Conservation (phyloP, 345 rosid species). For the Sonneratia caseolaris region DNA sequence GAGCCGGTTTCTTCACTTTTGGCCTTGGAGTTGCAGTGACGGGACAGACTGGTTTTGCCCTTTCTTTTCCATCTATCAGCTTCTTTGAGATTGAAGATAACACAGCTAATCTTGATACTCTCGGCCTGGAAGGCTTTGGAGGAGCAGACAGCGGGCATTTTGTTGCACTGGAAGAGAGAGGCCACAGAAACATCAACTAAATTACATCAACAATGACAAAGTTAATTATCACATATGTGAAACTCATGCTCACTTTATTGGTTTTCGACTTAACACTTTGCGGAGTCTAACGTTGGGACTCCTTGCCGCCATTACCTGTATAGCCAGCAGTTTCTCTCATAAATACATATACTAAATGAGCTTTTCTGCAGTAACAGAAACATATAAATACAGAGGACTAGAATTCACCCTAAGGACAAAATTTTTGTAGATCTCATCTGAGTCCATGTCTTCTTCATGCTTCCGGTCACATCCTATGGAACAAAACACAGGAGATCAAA, state of each 20-base stretch:
- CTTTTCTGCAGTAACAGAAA: background rate
- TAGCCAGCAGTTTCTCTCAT: constrained; percentile 12
- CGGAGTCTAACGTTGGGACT: constrained; percentile 75
- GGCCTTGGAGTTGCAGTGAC: constrained; percentile 32
- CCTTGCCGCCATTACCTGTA: constrained; percentile 93
- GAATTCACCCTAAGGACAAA: constrained; percentile 80
- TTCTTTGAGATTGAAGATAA: constrained; percentile 63
- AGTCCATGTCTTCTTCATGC: constrained; percentile 83
- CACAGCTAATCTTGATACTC: constrained; percentile 54
- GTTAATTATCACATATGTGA: background rate
- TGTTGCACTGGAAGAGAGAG: constrained; percentile 21
- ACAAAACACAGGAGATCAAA: background rate
- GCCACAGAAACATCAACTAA: constrained; percentile 1
- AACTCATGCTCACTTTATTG: constrained; percentile 28
- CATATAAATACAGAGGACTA: background rate
- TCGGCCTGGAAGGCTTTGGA: constrained; percentile 60
- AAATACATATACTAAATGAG: background rate
- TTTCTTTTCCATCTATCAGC: constrained; percentile 34
- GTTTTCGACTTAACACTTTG: constrained; percentile 43
- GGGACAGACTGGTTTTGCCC: constrained; percentile 19
- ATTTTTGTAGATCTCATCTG: constrained; percentile 70
- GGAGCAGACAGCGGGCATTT: constrained; percentile 85
- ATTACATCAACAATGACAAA: background rate
- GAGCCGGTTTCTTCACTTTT: constrained; percentile 28
- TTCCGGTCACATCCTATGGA: constrained; percentile 79